These are phyloP conservation scores for Hypomyces perniciosus DNA, from an alignment of 2,329 filamentous ascomycete genomes.

Conservation along the genomic window DNA sequence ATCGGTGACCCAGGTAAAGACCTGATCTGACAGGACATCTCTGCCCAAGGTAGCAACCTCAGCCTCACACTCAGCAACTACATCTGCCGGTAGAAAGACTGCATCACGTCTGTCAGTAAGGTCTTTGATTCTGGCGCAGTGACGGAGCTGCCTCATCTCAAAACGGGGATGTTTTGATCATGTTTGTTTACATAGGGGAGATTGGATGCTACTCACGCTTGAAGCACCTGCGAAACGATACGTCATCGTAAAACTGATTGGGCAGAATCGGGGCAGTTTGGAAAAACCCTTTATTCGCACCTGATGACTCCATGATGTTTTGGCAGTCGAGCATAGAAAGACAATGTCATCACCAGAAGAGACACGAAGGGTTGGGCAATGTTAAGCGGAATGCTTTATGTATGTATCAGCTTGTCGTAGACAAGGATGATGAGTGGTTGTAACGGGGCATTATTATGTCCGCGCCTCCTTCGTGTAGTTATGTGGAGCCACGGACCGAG, in stretches of 20 bases:
- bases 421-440: too few relatives aligned
- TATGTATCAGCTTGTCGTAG: too few relatives aligned
- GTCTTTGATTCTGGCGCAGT: not conserved
- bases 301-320: conserved; percentile 36
- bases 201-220: conserved; percentile 33
- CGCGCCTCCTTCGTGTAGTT: too few relatives aligned
- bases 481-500: too few relatives aligned
- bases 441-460: too few relatives aligned
- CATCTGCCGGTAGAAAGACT: conserved; percentile 44
- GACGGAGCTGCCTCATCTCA: too few relatives aligned
- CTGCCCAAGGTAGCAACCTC: conserved; percentile 44
- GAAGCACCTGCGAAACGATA: conserved; percentile 45
- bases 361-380: too few relatives aligned
- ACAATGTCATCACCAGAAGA: not conserved
- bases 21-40: conserved; percentile 45
- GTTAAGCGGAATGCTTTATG: too few relatives aligned
- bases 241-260: conserved; percentile 54
- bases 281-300: conserved; percentile 48
- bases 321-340: not conserved
- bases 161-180: too few relatives aligned
- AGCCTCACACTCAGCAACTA: conserved; percentile 33
- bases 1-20: conserved; percentile 56
- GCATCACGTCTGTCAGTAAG: not conserved
- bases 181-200: conserved; percentile 3
- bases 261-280: conserved; percentile 45